A percentile compares a stretch with the other conserved stretches of the same genome.
Evolutionary conservation across 75 land plant genomes (phyloP).

Genomic region (Adiantum capillusveneris): DNA sequence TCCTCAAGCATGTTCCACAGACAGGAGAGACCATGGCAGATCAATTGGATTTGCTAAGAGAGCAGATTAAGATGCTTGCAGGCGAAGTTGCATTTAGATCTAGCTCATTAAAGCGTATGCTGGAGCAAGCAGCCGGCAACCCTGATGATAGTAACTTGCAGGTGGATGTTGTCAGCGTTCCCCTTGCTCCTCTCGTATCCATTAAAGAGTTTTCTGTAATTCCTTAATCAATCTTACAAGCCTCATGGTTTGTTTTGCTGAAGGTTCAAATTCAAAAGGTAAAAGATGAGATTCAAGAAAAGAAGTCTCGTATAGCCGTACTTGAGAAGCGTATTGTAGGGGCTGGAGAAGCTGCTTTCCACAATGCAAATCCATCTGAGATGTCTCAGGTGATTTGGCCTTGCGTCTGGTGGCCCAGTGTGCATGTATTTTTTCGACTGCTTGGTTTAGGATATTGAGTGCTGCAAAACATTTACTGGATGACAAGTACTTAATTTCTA

Average conservation of each 20-base stretch:
- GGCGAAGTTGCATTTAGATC: slow-evolving; percentile 51
- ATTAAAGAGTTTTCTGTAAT: no score
- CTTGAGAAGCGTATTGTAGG: slow-evolving; percentile 77
- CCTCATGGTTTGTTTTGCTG: background rate
- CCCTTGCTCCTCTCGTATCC: no score
- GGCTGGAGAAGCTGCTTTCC: slow-evolving; percentile 34
- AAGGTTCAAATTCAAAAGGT: slow-evolving; percentile 58
- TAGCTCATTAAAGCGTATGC: slow-evolving; percentile 27
- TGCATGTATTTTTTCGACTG: no score
- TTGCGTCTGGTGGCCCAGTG: no score
- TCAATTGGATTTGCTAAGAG: slow-evolving; percentile 31
- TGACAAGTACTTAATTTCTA: no score
- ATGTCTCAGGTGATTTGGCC: slow-evolving; percentile 54
- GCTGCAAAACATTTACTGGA: no score
- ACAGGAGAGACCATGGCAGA: slow-evolving; percentile 33
- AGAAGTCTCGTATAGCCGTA: slow-evolving; percentile 54
- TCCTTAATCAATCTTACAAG: no score
- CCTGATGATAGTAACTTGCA: slow-evolving; percentile 38
- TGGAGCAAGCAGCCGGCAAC: slow-evolving; percentile 20
- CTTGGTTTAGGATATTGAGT: no score
- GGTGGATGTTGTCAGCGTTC: slow-evolving; percentile 6
- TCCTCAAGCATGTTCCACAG: slow-evolving; percentile 8
- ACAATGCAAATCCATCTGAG: slow-evolving; percentile 31
- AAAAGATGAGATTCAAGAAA: slow-evolving; percentile 73
- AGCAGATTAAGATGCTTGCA: slow-evolving; percentile 38